Percentiles rank a stretch among this genome's conserved stretches.
These are phyloP conservation scores for Serendipita sp. DNA, from an alignment of 768 basidiomycete genomes.

Conservation along the genomic window DNA sequence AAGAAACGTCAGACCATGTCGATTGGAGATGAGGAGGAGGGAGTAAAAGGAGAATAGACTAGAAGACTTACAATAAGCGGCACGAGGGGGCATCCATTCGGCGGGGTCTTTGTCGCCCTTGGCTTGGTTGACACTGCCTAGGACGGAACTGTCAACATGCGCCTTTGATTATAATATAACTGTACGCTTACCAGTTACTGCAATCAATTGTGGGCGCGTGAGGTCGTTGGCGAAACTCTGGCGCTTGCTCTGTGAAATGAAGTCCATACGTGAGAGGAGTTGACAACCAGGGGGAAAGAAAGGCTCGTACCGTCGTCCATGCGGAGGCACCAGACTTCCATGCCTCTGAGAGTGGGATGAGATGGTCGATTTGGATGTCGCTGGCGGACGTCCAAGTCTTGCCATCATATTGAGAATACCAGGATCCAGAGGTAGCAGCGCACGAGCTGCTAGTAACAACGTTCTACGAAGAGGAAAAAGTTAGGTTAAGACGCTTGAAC, in stretches of 20 bases:
- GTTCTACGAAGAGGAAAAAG: slow-evolving; percentile 2
- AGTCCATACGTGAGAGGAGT: too few species aligned
- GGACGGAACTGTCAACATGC: not conserved
- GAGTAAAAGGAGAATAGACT: not conserved
- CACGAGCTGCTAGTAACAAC: slow-evolving; percentile 29
- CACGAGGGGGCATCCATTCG: slow-evolving; percentile 32
- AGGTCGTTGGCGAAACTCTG: slow-evolving; percentile 40
- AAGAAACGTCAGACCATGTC: not conserved
- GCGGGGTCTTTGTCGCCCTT: slow-evolving; percentile 30
- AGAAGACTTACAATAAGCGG: slow-evolving; percentile 18
- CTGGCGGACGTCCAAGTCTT: slow-evolving; percentile 14
- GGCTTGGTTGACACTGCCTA: slow-evolving; percentile 16
- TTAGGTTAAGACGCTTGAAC: not conserved
- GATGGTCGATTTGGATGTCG: slow-evolving; percentile 21
- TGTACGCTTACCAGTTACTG: slow-evolving; percentile 28
- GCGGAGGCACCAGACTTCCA: slow-evolving; percentile 38
- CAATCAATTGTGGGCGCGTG: slow-evolving; percentile 36
- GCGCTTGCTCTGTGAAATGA: slow-evolving; percentile 18
- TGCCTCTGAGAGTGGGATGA: slow-evolving; percentile 30
- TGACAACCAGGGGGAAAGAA: too few species aligned
- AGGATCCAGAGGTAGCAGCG: slow-evolving; percentile 29
- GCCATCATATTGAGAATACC: slow-evolving; percentile 37
- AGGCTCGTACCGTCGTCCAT: slow-evolving; percentile 26
- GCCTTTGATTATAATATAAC: not conserved
- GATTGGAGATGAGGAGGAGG: not conserved